Evolutionary conservation across 1,284 basidiomycete genomes (phyloP), one percentile per base, ranked within the genome.

Genomic region (Ustilago bromivora): DNA sequence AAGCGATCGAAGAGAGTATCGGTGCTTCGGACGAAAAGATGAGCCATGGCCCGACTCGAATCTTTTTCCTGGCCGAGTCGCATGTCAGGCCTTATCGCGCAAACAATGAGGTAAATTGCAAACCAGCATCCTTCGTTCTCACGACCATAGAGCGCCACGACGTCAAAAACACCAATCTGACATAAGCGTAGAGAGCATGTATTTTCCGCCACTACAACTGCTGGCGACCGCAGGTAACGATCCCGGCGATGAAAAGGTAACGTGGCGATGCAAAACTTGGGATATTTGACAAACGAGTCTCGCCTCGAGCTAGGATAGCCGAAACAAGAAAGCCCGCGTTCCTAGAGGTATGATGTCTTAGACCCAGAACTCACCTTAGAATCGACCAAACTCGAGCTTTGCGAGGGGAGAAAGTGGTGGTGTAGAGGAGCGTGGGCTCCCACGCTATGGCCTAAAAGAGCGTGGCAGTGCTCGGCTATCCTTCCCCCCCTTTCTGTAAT

Each of bases 381-480:
- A 23, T 23, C 23, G 23, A 23, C 12, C 40, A 12, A 36, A 36
- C 36, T 36, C 36, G 36, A 38, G 36, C 36, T 38, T 38, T 38
- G 40, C 23, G 23, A 28, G 4, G 13, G 40, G 40, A 41, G 13
- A 41, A 41, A 13, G 13, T 38, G 40, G 7, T 41, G 40, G 40
- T n/a, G 40, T 41, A 41, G 11, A 15, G 17, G 40, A 41, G 40
- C 15, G n/a, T 46, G 3, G n/a, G 19, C 43, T 19, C 43, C 7
- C 43, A 19, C 43, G n/a, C n/a, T 19, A 46, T 46, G 23, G 23
- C 43, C 13, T 15, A 17, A 43, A 19, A 46, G 19, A 46, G 19
- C 43, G 43, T 46, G 43, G 43, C 43, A 46, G 43, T 46, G 43
- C 43, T 46, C 43, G 43, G 43, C 43, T 23, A 46, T 6, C 13